These are phyloP conservation scores for Papiliotrema laurentii DNA, from an alignment of 1,284 basidiomycete species.

Conservation along the genomic window DNA sequence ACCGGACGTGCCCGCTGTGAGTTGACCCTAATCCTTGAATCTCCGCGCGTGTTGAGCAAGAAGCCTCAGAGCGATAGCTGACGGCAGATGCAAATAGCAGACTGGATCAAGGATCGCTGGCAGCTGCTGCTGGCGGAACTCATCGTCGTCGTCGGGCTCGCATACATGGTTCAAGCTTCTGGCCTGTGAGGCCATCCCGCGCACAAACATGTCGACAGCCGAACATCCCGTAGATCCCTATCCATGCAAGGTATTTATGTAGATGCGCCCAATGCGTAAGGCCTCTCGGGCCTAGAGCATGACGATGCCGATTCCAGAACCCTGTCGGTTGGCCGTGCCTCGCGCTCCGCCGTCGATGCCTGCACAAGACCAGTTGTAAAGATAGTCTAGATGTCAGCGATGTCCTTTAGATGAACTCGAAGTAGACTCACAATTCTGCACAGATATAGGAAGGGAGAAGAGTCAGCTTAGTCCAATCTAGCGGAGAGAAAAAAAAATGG, in stretches of 20 bases:
- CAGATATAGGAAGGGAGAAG: neutral
- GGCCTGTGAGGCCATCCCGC: conserved; percentile 10
- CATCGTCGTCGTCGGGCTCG: conserved; percentile 11
- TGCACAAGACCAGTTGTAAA: conserved; percentile 89
- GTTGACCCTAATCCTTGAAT: conserved; percentile 1
- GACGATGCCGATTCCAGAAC: conserved; percentile 46
- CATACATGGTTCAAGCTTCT: conserved; percentile 19
- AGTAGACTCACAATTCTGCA: conserved; percentile 32
- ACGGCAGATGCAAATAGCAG: neutral
- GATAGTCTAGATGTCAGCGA: conserved; percentile 54
- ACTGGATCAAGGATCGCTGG: conserved; percentile 16
- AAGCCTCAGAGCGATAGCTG: neutral
- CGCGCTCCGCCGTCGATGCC: conserved; percentile 60
- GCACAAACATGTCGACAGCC: neutral
- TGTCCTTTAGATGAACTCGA: neutral
- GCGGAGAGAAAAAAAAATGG: too few species aligned
- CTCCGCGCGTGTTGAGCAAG: neutral
- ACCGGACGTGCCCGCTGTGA: conserved; percentile 17
- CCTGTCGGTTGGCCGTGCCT: conserved; percentile 28
- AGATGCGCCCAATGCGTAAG: neutral
- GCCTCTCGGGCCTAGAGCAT: conserved; percentile 38
- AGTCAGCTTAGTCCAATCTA: conserved; percentile 4
- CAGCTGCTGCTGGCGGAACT: conserved; percentile 14
- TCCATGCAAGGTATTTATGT: neutral
- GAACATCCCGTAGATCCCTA: too few species aligned